Percentiles rank a stretch among this genome's conserved stretches.
These are phyloP conservation scores for Boletus patriciae DNA, from an alignment of 768 basidiomycete genomes.

Conservation along the genomic window DNA sequence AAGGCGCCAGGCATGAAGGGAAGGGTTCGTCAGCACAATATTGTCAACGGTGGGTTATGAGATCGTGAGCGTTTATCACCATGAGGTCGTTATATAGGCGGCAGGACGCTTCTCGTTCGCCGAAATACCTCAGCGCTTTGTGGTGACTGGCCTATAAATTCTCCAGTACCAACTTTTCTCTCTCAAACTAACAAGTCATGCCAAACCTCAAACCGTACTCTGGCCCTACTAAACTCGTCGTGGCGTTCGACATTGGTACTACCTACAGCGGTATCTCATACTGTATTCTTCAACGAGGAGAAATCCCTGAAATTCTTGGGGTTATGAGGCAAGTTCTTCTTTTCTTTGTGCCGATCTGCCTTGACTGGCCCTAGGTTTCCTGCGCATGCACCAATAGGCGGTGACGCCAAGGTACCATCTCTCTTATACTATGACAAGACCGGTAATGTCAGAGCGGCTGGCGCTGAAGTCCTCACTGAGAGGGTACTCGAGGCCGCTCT, in stretches of 20 bases:
- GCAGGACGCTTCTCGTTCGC: background rate
- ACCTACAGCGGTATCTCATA: slow-evolving; percentile 48
- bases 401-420: slow-evolving; percentile 46
- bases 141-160: background rate
- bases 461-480: slow-evolving; percentile 39
- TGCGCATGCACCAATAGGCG: slow-evolving; percentile 35
- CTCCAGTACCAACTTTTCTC: background rate
- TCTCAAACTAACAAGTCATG: slow-evolving; percentile 1
- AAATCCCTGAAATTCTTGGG: slow-evolving; percentile 13
- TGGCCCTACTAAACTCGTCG: slow-evolving; percentile 33
- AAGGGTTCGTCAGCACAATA: background rate
- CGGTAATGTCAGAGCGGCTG: slow-evolving; percentile 38
- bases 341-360: background rate
- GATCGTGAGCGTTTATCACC: background rate
- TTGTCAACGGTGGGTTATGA: background rate
- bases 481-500: slow-evolving; percentile 35
- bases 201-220: background rate
- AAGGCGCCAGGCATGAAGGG: background rate
- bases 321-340: slow-evolving; percentile 5
- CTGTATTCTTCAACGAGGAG: slow-evolving; percentile 12
- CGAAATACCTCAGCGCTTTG: background rate
- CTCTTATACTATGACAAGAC: slow-evolving; percentile 43
- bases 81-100: background rate
- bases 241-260: slow-evolving; percentile 50
- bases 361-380: slow-evolving; percentile 37